These are phyloP conservation scores for Diddensiella santjacobensis DNA, from an alignment of 805 yeast genomes.

Conservation along the genomic window DNA sequence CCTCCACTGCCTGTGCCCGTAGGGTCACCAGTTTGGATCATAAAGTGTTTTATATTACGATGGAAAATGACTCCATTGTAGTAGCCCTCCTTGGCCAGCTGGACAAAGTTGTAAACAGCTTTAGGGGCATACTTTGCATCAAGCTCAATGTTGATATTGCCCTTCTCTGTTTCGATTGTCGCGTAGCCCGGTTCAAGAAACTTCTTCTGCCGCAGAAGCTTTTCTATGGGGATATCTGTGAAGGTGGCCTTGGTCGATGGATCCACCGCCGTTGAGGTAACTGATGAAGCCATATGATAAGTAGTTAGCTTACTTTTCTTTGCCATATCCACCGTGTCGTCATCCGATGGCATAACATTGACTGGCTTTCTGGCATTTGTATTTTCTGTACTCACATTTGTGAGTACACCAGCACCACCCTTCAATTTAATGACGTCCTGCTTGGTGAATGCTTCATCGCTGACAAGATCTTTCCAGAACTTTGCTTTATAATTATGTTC, in stretches of 20 bases:
- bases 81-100: conserved; percentile 31
- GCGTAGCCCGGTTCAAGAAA: conserved; percentile 30
- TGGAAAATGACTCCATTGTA: conserved; percentile 32
- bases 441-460: conserved; percentile 29
- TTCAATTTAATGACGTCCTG: conserved; percentile 26
- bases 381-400: background rate
- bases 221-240: conserved; percentile 25
- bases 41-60: conserved; percentile 32
- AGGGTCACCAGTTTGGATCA: conserved; percentile 37
- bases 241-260: conserved; percentile 27
- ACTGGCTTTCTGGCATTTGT: background rate
- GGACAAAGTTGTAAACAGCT: conserved; percentile 29
- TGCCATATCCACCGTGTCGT: background rate
- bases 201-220: conserved; percentile 26
- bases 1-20: conserved; percentile 36
- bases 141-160: conserved; percentile 25
- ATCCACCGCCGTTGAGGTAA: conserved; percentile 32
- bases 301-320: conserved; percentile 20
- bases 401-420: conserved; percentile 21
- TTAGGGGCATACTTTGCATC: conserved; percentile 27
- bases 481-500: conserved; percentile 29
- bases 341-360: background rate
- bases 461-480: conserved; percentile 31
- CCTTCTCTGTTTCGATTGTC: conserved; percentile 27
- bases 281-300: conserved; percentile 29